Percentiles rank a stretch among this genome's conserved stretches.
phyloP scores from a whole-genome alignment of 805 yeast species.

The Yueomyces sp. region DNA sequence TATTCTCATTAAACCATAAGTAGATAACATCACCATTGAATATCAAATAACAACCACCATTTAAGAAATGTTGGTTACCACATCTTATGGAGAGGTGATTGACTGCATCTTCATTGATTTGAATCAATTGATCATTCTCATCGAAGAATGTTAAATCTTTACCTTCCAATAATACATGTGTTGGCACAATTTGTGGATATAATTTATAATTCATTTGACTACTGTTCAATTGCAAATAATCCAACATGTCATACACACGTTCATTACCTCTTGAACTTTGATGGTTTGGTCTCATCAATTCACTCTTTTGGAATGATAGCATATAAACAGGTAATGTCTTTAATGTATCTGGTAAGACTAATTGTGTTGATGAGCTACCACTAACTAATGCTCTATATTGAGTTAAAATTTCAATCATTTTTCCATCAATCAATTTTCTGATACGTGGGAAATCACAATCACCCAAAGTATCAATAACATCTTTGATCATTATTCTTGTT shows the following conservation, averaged over 20 bases:
- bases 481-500: constrained; percentile 39
- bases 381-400: constrained; percentile 40
- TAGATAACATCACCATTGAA: constrained; percentile 52
- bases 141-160: constrained; percentile 39
- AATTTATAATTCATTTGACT: constrained; percentile 47
- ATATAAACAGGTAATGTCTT: constrained; percentile 55
- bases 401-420: constrained; percentile 42
- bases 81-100: constrained; percentile 30
- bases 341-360: constrained; percentile 73
- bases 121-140: constrained; percentile 28
- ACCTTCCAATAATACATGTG: constrained; percentile 47
- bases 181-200: constrained; percentile 68
- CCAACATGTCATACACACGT: constrained; percentile 36
- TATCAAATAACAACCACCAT: constrained; percentile 66
- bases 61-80: constrained; percentile 27
- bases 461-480: constrained; percentile 29
- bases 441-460: constrained; percentile 33
- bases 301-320: constrained; percentile 56
- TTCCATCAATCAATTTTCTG: constrained; percentile 39
- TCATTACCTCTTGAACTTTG: constrained; percentile 41
- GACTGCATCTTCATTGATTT: constrained; percentile 29
- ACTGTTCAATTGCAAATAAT: constrained; percentile 36
- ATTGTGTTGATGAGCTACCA: constrained; percentile 30
- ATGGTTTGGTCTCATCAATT: constrained; percentile 34
- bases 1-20: constrained; percentile 58